Percentiles rank a stretch among this genome's conserved stretches.
Conservation (phyloP, 805 yeast species). For the Saturnispora galanensis region DNA sequence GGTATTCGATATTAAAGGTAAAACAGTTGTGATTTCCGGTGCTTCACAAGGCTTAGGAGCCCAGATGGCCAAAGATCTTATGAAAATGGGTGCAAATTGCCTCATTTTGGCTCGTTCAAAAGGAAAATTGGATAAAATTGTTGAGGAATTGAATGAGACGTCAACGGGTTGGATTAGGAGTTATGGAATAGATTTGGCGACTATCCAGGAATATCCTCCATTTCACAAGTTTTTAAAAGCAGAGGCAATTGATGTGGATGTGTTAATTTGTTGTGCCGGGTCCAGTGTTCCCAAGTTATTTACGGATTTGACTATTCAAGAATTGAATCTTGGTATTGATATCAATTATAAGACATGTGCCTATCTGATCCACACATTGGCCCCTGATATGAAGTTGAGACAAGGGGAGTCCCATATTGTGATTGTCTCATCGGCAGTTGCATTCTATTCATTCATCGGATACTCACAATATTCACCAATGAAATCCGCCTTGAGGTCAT, state of each 20-base stretch:
- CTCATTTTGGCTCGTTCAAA: conserved; percentile 72
- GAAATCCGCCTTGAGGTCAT: conserved; percentile 70
- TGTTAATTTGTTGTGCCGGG: conserved; percentile 82
- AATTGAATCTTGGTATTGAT: conserved; percentile 51
- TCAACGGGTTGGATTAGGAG: conserved; percentile 26
- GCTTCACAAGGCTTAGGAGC: conserved; percentile 93
- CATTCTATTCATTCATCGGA: conserved; percentile 84
- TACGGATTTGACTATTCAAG: conserved; percentile 49
- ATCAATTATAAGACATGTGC: conserved; percentile 68
- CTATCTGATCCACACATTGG: conserved; percentile 57
- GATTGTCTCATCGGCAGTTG: conserved; percentile 66
- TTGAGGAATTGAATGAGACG: conserved; percentile 17
- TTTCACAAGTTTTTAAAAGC: conserved; percentile 29
- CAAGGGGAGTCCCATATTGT: conserved; percentile 37
- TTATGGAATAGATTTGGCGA: conserved; percentile 55
- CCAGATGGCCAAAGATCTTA: conserved; percentile 50
- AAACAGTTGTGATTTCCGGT: conserved; percentile 71
- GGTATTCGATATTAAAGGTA: conserved; percentile 31
- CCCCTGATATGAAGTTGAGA: conserved; percentile 21
- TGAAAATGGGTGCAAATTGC: conserved; percentile 47
- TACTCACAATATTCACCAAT: conserved; percentile 85
- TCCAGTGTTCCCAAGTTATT: conserved; percentile 72
- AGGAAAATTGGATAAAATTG: conserved; percentile 41
- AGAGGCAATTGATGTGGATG: conserved; percentile 43
- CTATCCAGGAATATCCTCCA: conserved; percentile 33